phyloP scores from a whole-genome alignment of 139 green algal species.

The Coelastrella sp. region DNA sequence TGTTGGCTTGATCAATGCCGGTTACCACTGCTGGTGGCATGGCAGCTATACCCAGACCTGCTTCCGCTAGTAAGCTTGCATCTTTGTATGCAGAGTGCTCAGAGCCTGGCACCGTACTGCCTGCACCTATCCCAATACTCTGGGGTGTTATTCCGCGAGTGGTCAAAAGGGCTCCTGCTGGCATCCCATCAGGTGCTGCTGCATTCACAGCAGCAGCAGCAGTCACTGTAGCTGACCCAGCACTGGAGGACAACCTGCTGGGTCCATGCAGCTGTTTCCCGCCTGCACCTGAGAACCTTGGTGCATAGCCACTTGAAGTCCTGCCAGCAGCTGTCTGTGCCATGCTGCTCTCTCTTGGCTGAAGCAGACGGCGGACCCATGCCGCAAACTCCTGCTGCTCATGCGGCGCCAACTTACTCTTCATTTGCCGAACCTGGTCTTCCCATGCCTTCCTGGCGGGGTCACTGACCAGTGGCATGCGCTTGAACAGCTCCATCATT shows the following conservation, averaged over 20 bases:
- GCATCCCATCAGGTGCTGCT: neutral
- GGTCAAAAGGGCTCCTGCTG: no score
- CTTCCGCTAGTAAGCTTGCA: no score
- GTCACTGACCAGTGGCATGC: constrained; percentile 12
- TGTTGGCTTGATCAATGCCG: no score
- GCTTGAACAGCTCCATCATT: constrained; percentile 6
- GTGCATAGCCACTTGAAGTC: no score
- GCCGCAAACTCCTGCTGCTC: constrained; percentile 5
- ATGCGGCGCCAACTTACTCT: neutral
- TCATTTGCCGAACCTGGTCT: constrained; percentile 18
- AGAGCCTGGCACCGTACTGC: neutral
- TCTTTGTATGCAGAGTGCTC: no score
- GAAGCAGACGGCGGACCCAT: neutral
- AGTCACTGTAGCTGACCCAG: neutral
- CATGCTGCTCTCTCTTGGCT: neutral
- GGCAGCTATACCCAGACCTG: no score
- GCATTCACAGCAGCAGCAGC: neutral
- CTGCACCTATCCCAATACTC: neutral
- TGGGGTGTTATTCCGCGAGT: no score
- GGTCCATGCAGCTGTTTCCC: neutral
- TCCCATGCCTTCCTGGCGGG: constrained; percentile 21
- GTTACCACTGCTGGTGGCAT: no score
- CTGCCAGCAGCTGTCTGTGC: no score
- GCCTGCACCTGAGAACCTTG: neutral
- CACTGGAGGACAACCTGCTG: constrained; percentile 25